These are phyloP conservation scores for Artemisia argyi DNA, from an alignment of 129 eudicot genomes.

Conservation along the genomic window DNA sequence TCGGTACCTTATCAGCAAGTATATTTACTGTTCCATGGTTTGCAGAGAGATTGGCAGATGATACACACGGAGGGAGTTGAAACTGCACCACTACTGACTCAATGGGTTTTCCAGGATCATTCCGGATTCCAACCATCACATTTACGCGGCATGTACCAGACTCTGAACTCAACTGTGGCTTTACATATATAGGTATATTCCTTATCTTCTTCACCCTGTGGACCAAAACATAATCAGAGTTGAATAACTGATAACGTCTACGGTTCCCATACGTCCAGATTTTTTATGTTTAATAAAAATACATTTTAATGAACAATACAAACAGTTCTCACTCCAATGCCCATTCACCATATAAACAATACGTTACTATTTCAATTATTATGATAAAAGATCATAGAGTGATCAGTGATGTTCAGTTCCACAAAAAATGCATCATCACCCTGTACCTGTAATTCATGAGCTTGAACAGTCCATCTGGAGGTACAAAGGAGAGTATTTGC, in stretches of 20 bases:
- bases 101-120: slow-evolving; percentile 84
- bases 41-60: slow-evolving; percentile 80
- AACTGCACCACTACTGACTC: slow-evolving; percentile 71
- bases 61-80: slow-evolving; percentile 68
- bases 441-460: slow-evolving; percentile 94
- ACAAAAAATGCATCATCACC: background rate
- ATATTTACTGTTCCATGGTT: slow-evolving; percentile 86
- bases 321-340: too few relatives aligned
- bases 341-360: background rate
- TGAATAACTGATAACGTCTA: background rate
- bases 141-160: slow-evolving; percentile 83
- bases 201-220: slow-evolving; percentile 84
- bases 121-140: slow-evolving; percentile 75
- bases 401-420: background rate
- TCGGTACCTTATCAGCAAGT: slow-evolving; percentile 84
- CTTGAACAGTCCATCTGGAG: slow-evolving; percentile 97
- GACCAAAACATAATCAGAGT: background rate
- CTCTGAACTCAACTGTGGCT: slow-evolving; percentile 88
- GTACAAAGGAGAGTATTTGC: slow-evolving; percentile 85
- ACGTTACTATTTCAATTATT: background rate
- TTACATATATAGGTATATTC: slow-evolving; percentile 84
- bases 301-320: too few relatives aligned
- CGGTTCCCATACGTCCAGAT: background rate
- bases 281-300: too few relatives aligned
- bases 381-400: background rate